Evolutionary conservation across 495 filamentous ascomycete genomes (phyloP).

Genomic region (Xylaria intraflava): DNA sequence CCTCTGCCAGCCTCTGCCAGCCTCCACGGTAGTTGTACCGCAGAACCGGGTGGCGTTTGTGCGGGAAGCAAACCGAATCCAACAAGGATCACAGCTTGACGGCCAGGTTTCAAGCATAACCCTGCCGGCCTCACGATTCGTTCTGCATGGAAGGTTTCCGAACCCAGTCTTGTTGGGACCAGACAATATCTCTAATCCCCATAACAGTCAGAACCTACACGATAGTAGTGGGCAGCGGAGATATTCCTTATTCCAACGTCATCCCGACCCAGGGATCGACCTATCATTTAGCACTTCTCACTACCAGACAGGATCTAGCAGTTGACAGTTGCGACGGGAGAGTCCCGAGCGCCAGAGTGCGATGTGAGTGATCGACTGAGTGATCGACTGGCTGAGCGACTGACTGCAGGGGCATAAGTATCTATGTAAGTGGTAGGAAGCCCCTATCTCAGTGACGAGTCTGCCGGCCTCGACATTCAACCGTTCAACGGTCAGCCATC

Average conservation of each 20-base stretch:
- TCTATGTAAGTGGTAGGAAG: too few species aligned
- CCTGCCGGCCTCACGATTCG: slow-evolving; percentile 5
- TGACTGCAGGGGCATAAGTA: too few species aligned
- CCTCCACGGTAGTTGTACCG: slow-evolving; percentile 7
- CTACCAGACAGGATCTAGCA: too few species aligned
- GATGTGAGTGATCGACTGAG: too few species aligned
- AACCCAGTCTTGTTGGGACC: not conserved
- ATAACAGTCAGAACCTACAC: not conserved
- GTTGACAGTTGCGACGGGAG: too few species aligned
- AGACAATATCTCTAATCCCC: not conserved
- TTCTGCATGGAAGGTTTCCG: slow-evolving; percentile 9
- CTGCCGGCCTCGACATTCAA: too few species aligned
- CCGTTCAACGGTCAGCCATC: too few species aligned
- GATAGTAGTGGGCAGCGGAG: not conserved
- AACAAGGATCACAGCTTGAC: slow-evolving; percentile 6
- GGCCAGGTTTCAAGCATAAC: slow-evolving; percentile 4
- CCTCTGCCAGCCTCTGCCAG: not conserved
- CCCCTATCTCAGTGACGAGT: too few species aligned
- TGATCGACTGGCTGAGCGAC: too few species aligned
- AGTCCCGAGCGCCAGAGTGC: too few species aligned
- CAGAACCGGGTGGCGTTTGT: slow-evolving; percentile 3
- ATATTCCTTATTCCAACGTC: slow-evolving; percentile 8
- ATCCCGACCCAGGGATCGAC: not conserved
- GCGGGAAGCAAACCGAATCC: not conserved
- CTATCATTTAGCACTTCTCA: too few species aligned